Evolutionary conservation across 2,329 filamentous ascomycete genomes (phyloP).

Genomic region (Botrytis squamosa): DNA sequence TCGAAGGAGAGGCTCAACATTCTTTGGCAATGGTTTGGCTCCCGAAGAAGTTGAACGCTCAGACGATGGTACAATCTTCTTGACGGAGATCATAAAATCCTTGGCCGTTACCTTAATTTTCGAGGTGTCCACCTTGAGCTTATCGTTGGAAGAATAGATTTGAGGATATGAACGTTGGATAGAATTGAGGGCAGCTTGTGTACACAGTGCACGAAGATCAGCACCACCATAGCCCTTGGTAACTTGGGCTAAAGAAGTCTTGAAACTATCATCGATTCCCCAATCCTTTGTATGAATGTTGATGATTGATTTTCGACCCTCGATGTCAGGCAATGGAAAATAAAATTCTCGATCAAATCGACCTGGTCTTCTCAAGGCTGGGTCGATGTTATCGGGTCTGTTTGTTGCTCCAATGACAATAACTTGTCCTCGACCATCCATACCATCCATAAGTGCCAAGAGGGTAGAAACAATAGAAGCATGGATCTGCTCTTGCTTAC

Average conservation of each 20-base stretch:
- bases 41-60: constrained; percentile 84
- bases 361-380: constrained; percentile 87
- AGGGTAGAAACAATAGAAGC: constrained; percentile 94
- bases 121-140: constrained; percentile 81
- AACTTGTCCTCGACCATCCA: constrained; percentile 97
- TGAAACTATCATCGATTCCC: constrained; percentile 79
- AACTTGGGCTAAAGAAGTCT: constrained; percentile 76
- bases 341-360: constrained; percentile 98
- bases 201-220: constrained; percentile 89
- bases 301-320: constrained; percentile 80
- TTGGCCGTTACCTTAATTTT: constrained; percentile 86
- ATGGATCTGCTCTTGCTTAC: constrained; percentile 98
- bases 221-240: constrained; percentile 98
- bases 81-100: constrained; percentile 95
- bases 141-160: constrained; percentile 88
- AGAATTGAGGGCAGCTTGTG: constrained; percentile 91
- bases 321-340: constrained; percentile 83
- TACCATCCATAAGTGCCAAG: constrained; percentile 93
- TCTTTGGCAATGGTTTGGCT: constrained; percentile 74
- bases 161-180: constrained; percentile 95
- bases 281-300: constrained; percentile 95
- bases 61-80: constrained; percentile 94
- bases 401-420: constrained; percentile 99
- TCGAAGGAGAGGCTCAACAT: constrained; percentile 77
- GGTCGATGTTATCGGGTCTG: constrained; percentile 92